These are phyloP conservation scores for Daldinia grandis DNA, from an alignment of 495 filamentous ascomycete species.

Conservation along the genomic window DNA sequence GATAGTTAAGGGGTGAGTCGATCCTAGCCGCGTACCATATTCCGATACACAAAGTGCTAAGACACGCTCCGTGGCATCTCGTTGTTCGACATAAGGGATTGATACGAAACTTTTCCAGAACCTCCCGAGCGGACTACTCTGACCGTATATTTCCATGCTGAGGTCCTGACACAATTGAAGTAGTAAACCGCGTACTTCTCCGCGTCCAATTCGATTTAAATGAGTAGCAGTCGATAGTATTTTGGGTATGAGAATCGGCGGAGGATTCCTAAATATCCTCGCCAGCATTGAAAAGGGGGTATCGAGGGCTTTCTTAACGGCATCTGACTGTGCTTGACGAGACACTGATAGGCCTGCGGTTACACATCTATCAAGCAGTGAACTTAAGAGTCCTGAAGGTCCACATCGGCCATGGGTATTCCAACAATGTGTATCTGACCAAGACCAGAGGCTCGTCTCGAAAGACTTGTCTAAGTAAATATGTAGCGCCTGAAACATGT, in stretches of 20 bases:
- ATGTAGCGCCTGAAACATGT: constrained; percentile 34
- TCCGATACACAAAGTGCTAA: constrained; percentile 40
- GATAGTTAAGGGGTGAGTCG: constrained; percentile 37
- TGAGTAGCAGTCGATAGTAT: constrained; percentile 41
- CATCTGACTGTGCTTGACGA: constrained; percentile 41
- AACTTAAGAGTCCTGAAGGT: constrained; percentile 41
- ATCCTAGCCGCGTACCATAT: constrained; percentile 36
- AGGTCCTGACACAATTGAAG: constrained; percentile 45
- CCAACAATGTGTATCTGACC: constrained; percentile 40
- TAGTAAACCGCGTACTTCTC: constrained; percentile 40
- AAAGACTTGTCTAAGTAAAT: constrained; percentile 38
- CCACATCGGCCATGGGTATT: constrained; percentile 37
- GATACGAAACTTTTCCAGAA: constrained; percentile 44
- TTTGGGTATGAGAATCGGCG: constrained; percentile 41
- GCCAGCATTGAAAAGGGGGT: constrained; percentile 42
- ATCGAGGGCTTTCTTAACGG: constrained; percentile 37
- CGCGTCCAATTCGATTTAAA: constrained; percentile 39
- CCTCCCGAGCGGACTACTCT: constrained; percentile 28
- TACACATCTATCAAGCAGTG: constrained; percentile 43
- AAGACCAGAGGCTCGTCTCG: constrained; percentile 37
- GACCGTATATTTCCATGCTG: constrained; percentile 26
- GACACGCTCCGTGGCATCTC: constrained; percentile 35
- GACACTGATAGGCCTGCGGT: constrained; percentile 42
- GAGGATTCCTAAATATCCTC: constrained; percentile 45
- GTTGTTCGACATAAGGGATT: constrained; percentile 35